phyloP scores from a whole-genome alignment of 768 basidiomycete species.

The Mycena latifolia region DNA sequence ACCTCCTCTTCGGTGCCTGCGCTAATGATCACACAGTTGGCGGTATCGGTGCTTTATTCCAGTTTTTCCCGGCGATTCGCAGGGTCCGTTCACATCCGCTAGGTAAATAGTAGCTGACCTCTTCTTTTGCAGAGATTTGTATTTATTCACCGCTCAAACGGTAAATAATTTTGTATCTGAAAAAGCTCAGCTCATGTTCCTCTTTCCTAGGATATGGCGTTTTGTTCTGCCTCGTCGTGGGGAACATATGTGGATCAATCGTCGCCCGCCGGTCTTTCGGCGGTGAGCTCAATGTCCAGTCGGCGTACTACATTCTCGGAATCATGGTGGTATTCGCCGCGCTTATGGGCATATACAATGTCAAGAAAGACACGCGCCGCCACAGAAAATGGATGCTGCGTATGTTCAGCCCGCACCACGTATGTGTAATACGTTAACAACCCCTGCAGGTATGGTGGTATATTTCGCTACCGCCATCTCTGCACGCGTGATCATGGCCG shows the following conservation, averaged over 20 bases:
- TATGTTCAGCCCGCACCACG: slow-evolving; percentile 17
- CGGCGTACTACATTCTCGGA: slow-evolving; percentile 38
- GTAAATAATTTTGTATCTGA: slow-evolving; percentile 10
- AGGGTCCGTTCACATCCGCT: slow-evolving; percentile 31
- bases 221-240: slow-evolving; percentile 36
- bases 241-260: slow-evolving; percentile 38
- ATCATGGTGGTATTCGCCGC: slow-evolving; percentile 38
- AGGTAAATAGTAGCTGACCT: neutral
- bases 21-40: slow-evolving; percentile 33
- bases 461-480: slow-evolving; percentile 37
- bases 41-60: slow-evolving; percentile 38
- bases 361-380: slow-evolving; percentile 39
- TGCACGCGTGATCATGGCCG: slow-evolving; percentile 36
- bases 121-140: slow-evolving; percentile 31
- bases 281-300: slow-evolving; percentile 43
- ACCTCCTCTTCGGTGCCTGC: neutral
- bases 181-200: neutral
- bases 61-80: slow-evolving; percentile 43
- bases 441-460: slow-evolving; percentile 33
- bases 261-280: slow-evolving; percentile 39
- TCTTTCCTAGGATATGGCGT: slow-evolving; percentile 33
- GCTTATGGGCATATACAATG: slow-evolving; percentile 38
- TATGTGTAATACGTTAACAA: neutral
- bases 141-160: slow-evolving; percentile 41
- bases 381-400: slow-evolving; percentile 47